Conservation (phyloP, 2,329 filamentous ascomycete genomes). For the Neofusicoccum cordaticola region DNA sequence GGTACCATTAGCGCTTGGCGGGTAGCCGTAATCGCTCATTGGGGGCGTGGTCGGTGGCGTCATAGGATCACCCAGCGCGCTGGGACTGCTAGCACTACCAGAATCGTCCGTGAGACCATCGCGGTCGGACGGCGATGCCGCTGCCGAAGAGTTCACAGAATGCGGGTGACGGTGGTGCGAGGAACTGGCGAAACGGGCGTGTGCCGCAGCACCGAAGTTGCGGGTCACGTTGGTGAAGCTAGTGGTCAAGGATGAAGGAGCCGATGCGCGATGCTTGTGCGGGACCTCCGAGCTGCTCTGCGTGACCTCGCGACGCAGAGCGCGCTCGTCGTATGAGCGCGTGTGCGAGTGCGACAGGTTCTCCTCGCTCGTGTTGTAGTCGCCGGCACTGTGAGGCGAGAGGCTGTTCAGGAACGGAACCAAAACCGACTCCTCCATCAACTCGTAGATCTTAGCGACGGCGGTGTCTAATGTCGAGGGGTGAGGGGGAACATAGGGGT, state of each 20-base stretch:
- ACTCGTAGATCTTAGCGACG: conserved; percentile 83
- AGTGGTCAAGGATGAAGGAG: conserved; percentile 36
- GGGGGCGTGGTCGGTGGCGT: conserved; percentile 74
- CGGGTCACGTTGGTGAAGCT: conserved; percentile 24
- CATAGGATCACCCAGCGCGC: conserved; percentile 41
- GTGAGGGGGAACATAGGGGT: conserved; percentile 61
- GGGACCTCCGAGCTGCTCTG: background rate
- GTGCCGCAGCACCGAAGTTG: conserved; percentile 21
- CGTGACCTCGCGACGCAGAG: conserved; percentile 31
- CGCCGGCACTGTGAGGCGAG: conserved; percentile 49
- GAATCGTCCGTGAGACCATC: conserved; percentile 61
- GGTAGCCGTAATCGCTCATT: conserved; percentile 28
- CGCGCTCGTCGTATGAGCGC: conserved; percentile 42
- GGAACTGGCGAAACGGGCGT: conserved; percentile 34
- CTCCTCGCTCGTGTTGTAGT: conserved; percentile 42
- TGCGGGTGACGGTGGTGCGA: conserved; percentile 14
- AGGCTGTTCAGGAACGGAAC: conserved; percentile 82
- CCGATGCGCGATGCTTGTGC: conserved; percentile 34
- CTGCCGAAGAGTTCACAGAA: conserved; percentile 22
- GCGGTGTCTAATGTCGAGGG: conserved; percentile 78
- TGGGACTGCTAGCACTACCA: conserved; percentile 46
- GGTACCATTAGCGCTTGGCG: conserved; percentile 26
- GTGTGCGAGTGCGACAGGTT: conserved; percentile 38
- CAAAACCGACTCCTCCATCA: conserved; percentile 96
- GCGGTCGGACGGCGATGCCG: conserved; percentile 19